Evolutionary conservation across 2,329 filamentous ascomycete species (phyloP).

Genomic region (Colletotrichum tamarilloi): DNA sequence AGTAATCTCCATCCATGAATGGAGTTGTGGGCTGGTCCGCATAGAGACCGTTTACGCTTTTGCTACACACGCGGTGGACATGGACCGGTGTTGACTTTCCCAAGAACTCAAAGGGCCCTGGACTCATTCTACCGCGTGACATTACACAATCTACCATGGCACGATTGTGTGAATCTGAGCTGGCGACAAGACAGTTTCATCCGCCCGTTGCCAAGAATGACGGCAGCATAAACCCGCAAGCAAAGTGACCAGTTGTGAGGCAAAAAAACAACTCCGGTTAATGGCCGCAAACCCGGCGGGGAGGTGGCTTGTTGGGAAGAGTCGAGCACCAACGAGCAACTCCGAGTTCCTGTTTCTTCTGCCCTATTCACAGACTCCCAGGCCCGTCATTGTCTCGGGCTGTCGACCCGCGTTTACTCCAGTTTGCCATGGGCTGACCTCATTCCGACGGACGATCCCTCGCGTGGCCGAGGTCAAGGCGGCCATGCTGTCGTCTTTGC

Average conservation of each 20-base stretch:
- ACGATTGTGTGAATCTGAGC: slow-evolving; percentile 3
- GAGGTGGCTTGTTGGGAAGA: slow-evolving; percentile 7
- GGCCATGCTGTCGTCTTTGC: slow-evolving; percentile 27
- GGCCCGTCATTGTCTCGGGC: not conserved
- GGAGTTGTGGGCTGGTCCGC: not conserved
- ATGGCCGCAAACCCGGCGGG: not conserved
- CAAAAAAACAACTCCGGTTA: not conserved
- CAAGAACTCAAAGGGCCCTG: no score
- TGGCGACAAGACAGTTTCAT: slow-evolving; percentile 10
- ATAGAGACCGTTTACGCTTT: not conserved
- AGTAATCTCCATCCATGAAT: not conserved
- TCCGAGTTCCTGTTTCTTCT: slow-evolving; percentile 6
- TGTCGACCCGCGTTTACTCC: not conserved
- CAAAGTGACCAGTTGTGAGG: not conserved
- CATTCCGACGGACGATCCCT: not conserved
- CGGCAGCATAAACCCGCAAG: slow-evolving; percentile 5
- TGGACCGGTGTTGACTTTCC: no score
- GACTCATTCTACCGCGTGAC: no score
- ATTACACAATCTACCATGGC: not conserved
- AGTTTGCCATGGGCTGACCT: slow-evolving; percentile 1
- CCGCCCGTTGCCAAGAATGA: slow-evolving; percentile 25
- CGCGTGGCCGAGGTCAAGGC: not conserved
- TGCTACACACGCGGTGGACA: no score
- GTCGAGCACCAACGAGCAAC: not conserved
- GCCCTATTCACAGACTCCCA: not conserved